phyloP scores from a whole-genome alignment of 352 stramenopile species.

The Pythium monospermum region DNA sequence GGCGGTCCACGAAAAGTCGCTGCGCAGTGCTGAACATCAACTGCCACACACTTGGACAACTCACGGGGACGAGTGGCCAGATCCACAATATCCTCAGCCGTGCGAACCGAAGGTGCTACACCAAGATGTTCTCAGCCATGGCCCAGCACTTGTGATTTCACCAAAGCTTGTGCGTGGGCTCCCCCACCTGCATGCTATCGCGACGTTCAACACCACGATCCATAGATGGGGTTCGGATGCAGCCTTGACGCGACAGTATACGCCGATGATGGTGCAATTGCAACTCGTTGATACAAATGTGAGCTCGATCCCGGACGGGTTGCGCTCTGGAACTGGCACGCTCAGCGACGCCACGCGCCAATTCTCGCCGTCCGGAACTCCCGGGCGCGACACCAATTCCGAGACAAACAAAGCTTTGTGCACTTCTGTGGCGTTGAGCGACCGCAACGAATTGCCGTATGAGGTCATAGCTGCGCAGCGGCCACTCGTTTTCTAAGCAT shows the following conservation, averaged over 20 bases:
- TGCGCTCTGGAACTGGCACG: neutral
- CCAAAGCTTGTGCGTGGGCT: neutral
- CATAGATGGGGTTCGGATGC: neutral
- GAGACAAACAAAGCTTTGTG: neutral
- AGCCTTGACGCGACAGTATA: neutral
- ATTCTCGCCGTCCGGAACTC: neutral
- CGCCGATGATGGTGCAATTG: neutral
- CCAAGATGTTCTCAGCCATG: neutral
- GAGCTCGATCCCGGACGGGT: neutral
- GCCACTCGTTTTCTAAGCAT: too few species aligned
- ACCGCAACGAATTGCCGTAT: neutral
- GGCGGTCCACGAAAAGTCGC: neutral
- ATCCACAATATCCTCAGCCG: neutral
- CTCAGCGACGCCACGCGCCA: neutral
- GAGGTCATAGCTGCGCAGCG: neutral
- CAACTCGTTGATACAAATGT: neutral
- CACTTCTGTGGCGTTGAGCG: neutral
- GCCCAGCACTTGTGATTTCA: neutral
- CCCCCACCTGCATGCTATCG: neutral
- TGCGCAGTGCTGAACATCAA: neutral
- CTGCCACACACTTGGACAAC: neutral
- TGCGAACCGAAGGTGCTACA: neutral
- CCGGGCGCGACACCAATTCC: neutral
- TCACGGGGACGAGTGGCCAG: neutral
- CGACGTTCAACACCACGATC: slow-evolving; percentile 2